Conservation (phyloP, 345 rosid genomes). For the Atalantia buxifolia region DNA sequence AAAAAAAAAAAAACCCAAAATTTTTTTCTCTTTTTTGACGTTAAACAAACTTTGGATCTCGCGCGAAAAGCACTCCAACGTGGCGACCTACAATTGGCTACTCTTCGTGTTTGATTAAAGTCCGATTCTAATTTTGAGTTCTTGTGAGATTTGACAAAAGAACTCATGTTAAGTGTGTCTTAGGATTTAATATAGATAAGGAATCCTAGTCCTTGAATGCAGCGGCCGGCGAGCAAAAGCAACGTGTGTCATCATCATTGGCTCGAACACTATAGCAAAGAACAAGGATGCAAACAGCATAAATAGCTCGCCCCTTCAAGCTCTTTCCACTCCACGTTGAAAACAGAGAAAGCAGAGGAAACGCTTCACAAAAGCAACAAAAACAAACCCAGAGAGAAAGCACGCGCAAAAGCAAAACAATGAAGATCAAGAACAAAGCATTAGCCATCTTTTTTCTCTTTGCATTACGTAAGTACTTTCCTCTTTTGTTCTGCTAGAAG, state of each 20-base stretch:
- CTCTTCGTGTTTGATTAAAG: conserved; percentile 19
- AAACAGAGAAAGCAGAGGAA: not conserved
- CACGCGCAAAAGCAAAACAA: not conserved
- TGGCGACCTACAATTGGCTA: not conserved
- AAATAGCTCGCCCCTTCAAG: not conserved
- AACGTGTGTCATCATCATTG: conserved; percentile 23
- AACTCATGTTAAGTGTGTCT: no score
- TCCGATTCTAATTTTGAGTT: no score
- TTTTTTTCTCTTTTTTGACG: not conserved
- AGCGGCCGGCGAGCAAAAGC: not conserved
- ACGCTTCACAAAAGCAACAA: not conserved
- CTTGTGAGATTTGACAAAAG: no score
- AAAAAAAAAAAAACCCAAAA: not conserved
- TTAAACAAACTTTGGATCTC: conserved; percentile 17
- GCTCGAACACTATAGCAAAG: conserved; percentile 16
- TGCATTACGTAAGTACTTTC: conserved; percentile 21
- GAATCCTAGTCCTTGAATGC: no score
- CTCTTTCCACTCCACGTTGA: not conserved
- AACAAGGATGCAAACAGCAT: not conserved
- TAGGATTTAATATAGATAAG: no score
- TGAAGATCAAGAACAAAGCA: conserved; percentile 25
- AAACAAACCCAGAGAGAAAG: not conserved
- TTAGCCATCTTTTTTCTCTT: conserved; percentile 19
- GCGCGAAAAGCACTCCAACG: not conserved
- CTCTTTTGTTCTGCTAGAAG: not conserved